Base-by-base conservation (phyloP, 1,284 basidiomycete genomes). In the Moesziomyces antarcticus region DNA sequence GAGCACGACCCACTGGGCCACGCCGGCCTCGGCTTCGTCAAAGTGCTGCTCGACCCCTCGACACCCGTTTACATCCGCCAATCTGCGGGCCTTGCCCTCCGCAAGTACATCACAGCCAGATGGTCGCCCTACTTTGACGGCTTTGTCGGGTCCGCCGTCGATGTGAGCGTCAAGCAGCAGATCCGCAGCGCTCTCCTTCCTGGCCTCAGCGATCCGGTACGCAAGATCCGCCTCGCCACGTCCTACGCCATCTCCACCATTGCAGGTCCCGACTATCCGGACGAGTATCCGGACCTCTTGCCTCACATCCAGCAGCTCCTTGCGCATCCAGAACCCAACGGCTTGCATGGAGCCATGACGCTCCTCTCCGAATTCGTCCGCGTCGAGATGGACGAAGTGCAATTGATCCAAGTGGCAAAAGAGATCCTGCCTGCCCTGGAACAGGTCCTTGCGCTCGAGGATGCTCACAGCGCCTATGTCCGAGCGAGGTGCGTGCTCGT, bases 401-500 rank as follows among this genome's bases (percentile, higher is more conserved):
- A 82, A 51, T 59, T 83, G 37, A 71, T 83, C 50, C 70, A 72
- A 6, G 75, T 81, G 3, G 73, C 80, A 10, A 74, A 72, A 27
- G 71, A 81, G 44, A 66, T 82, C 25, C 48, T 82, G 18, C 82
- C 82, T 5, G 62, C 66, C 11, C 68, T 83, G 20, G 80, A 81
- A 22, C 51, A 54, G 5, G 63, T 82, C 1, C 43, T 83, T 3
- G 64, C 55, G 2, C 67, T 73, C 46, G 48, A 58, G 21, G 47
- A 68, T 5, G 50, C 45, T 27, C 64, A 79, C 64, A 64, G 75
- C n/a, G 50, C 76, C 3, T 57, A 67, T 40, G 61, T 78, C 7
- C 67, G 94, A 41, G 90, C 94, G 0, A 89, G 93, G 47, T 91
- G 93, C 2, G 87, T 99, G 13, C 89, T 91, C 13, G 93, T 97